Base-by-base conservation (phyloP, 2,329 filamentous ascomycete species). In the Taxawa tesnikishii region DNA sequence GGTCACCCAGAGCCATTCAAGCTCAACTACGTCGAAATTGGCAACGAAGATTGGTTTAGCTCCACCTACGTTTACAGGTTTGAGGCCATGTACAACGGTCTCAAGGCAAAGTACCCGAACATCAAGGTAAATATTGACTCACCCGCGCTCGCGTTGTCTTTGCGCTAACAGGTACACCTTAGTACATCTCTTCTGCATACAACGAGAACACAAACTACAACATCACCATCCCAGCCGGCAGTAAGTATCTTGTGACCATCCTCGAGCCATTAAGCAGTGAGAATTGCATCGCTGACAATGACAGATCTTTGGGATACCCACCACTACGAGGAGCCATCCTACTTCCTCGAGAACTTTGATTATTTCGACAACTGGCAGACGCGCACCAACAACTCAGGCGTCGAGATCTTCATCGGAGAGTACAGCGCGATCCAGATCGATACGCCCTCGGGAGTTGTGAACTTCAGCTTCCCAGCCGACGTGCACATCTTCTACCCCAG, bases 41-140 rank as follows among this genome's bases (percentile, higher is more conserved):
- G 75, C 38, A 79, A 79, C 47, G 75, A 80, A 46, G 75, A 79
- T 42, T 70, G 69, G 62, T 62, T 34, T 48, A 60, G 25, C 28
- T 39, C 38, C 31, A 44, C 43, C 16, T 45, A 43, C 28, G 41
- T 39, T 10, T 60, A 67, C 33, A 68, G 74, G 3, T 75, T 75
- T 47, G 59, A 63, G 6, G 53, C 63, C 43, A 73, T 79, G 51
- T 60, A 73, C 37, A 52, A 73, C 25, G 73, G 71, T 6, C 69
- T 78, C 51, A 64, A 59, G 28, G 54, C 55, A 15, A 58, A 54
- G 5, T 70, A 74, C 39, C 68, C 70, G 0, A 57, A 73, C 27
- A 65, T 76, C 26, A 68, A 58, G n/a, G n/a, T n/a, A n/a, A n/a
- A n/a, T n/a, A n/a, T n/a, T n/a, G n/a, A n/a, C n/a, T n/a, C n/a